Conservation (phyloP, 1,284 basidiomycete species). For the Marasmius sp. region DNA sequence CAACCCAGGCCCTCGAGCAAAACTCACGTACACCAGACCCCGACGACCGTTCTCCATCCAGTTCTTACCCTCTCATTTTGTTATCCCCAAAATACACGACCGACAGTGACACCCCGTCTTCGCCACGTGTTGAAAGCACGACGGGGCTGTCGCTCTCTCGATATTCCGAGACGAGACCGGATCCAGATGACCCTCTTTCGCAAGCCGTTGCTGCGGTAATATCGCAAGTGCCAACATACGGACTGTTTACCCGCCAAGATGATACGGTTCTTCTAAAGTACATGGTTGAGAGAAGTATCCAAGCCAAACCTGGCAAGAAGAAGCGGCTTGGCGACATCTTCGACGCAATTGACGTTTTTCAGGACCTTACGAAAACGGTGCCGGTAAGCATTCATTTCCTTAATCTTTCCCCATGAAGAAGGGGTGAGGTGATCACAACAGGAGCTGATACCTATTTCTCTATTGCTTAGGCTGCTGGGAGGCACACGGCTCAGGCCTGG, state of each 20-base stretch:
- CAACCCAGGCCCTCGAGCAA: background rate
- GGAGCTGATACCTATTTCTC: background rate
- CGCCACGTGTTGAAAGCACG: background rate
- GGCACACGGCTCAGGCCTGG: background rate
- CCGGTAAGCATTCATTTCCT: background rate
- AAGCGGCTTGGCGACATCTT: background rate
- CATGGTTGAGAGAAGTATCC: background rate
- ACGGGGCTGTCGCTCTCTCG: background rate
- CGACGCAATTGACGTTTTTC: background rate
- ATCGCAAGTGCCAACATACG: background rate
- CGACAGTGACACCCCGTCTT: background rate
- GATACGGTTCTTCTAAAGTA: background rate
- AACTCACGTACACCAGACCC: background rate
- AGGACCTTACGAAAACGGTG: background rate
- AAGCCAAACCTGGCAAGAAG: background rate
- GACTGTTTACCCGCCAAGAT: background rate
- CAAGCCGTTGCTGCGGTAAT: background rate
- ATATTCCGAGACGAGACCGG: background rate
- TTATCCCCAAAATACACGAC: background rate
- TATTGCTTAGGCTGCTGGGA: background rate
- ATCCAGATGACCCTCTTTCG: background rate
- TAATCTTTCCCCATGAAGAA: background rate
- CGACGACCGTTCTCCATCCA: background rate
- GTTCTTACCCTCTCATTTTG: background rate
- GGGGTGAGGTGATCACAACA: too few species aligned